phyloP scores from a whole-genome alignment of 192 early-diverging fungal species.

The Backusella morwellensis region DNA sequence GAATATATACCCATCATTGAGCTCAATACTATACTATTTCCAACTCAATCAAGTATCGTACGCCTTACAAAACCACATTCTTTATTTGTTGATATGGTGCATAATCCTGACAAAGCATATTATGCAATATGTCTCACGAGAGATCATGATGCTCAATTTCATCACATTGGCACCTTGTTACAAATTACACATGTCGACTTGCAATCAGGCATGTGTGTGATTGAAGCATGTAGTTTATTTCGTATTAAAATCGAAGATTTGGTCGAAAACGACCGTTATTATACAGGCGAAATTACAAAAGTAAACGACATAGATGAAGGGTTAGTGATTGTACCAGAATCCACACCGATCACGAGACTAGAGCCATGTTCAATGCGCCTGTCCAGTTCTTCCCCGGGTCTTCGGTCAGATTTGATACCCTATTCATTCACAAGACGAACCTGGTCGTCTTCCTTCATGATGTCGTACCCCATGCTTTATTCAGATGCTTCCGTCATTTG shows the following conservation, averaged over 20 bases:
- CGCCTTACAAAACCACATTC: not conserved
- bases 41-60: not conserved
- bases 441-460: not conserved
- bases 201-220: slow-evolving; percentile 45
- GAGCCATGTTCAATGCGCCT: not conserved
- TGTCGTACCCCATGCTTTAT: not conserved
- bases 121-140: slow-evolving; percentile 47
- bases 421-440: not conserved
- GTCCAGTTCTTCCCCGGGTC: not conserved
- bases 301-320: slow-evolving; percentile 34
- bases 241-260: slow-evolving; percentile 38
- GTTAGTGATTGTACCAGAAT: not conserved
- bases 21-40: not conserved
- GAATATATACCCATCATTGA: slow-evolving; percentile 8
- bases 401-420: not conserved
- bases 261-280: slow-evolving; percentile 38
- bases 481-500: not conserved
- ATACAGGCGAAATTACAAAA: slow-evolving; percentile 41
- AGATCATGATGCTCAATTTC: slow-evolving; percentile 22
- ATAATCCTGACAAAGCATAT: slow-evolving; percentile 24
- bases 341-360: not conserved
- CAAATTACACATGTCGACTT: slow-evolving; percentile 40
- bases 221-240: slow-evolving; percentile 46
- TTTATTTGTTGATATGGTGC: not conserved
- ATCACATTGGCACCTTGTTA: slow-evolving; percentile 47